Evolutionary conservation across 1,139 yeast genomes (phyloP).

Genomic region (Yarrowia galli): DNA sequence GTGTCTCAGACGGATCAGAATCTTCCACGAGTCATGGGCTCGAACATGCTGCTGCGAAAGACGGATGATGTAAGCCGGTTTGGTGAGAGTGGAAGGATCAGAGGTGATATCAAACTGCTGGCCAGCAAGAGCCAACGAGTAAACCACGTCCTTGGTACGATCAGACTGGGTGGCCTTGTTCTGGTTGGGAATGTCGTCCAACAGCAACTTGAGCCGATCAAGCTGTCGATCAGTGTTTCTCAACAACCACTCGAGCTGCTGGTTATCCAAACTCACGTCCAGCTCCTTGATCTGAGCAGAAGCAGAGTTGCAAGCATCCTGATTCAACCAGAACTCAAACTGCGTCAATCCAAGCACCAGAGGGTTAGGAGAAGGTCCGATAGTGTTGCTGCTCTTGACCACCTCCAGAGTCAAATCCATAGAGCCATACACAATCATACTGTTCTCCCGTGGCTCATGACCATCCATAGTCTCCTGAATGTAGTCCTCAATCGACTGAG

Average conservation of each 20-base stretch:
- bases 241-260: constrained; percentile 45
- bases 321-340: constrained; percentile 48
- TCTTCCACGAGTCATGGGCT: constrained; percentile 85
- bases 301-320: constrained; percentile 44
- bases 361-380: constrained; percentile 42
- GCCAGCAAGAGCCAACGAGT: constrained; percentile 69
- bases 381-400: constrained; percentile 26
- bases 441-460: constrained; percentile 6
- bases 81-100: constrained; percentile 89
- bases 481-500: constrained; percentile 44
- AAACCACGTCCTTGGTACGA: constrained; percentile 53
- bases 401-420: constrained; percentile 37
- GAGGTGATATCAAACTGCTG: constrained; percentile 66
- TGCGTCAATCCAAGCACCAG: constrained; percentile 45
- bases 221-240: constrained; percentile 44
- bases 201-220: constrained; percentile 41
- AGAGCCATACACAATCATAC: constrained; percentile 16
- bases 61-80: constrained; percentile 82
- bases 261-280: constrained; percentile 45
- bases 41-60: constrained; percentile 73
- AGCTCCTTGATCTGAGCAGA: constrained; percentile 46
- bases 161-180: constrained; percentile 39
- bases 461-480: constrained; percentile 42
- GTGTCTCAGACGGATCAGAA: constrained; percentile 78
- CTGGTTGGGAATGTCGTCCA: constrained; percentile 34